Percentiles rank a stretch among this genome's conserved stretches.
phyloP scores from a whole-genome alignment of 495 filamentous ascomycete species.

The Aspergillus cavernicola region DNA sequence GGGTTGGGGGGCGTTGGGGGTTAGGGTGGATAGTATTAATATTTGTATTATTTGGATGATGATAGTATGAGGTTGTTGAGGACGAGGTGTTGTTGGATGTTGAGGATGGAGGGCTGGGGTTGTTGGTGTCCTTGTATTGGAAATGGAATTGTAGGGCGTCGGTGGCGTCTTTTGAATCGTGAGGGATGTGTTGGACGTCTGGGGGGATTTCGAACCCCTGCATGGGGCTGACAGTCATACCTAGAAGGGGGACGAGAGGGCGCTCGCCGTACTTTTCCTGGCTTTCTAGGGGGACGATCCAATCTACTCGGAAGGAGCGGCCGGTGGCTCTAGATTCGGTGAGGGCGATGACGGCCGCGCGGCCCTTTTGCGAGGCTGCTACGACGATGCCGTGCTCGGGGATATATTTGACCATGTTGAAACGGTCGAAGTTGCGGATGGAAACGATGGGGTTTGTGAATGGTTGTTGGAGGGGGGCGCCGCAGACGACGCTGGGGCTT shows the following conservation, averaged over 20 bases:
- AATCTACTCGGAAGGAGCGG: constrained; percentile 50
- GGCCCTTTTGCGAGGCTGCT: constrained; percentile 68
- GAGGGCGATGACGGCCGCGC: constrained; percentile 69
- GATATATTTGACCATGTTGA: constrained; percentile 73
- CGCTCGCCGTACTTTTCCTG: constrained; percentile 43
- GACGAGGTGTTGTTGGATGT: neutral
- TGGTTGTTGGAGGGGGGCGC: constrained; percentile 43
- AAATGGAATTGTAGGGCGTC: constrained; percentile 14
- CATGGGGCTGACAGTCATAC: constrained; percentile 56
- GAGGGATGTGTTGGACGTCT: constrained; percentile 37
- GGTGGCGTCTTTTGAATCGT: constrained; percentile 19
- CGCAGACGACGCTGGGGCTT: constrained; percentile 45
- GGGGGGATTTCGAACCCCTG: constrained; percentile 51
- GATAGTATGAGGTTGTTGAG: too few species aligned
- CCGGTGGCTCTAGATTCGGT: constrained; percentile 46
- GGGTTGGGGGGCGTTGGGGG: constrained; percentile 13
- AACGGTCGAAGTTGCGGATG: constrained; percentile 52
- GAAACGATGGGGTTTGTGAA: constrained; percentile 35
- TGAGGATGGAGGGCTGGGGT: neutral
- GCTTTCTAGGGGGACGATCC: constrained; percentile 49
- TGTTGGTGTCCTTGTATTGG: constrained; percentile 23
- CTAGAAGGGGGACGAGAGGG: constrained; percentile 48
- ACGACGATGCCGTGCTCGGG: constrained; percentile 76
- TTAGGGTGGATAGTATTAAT: too few species aligned
- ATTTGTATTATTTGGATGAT: too few species aligned